phyloP scores from a whole-genome alignment of 2,329 filamentous ascomycete genomes.

The Leptographium wingfieldii region DNA sequence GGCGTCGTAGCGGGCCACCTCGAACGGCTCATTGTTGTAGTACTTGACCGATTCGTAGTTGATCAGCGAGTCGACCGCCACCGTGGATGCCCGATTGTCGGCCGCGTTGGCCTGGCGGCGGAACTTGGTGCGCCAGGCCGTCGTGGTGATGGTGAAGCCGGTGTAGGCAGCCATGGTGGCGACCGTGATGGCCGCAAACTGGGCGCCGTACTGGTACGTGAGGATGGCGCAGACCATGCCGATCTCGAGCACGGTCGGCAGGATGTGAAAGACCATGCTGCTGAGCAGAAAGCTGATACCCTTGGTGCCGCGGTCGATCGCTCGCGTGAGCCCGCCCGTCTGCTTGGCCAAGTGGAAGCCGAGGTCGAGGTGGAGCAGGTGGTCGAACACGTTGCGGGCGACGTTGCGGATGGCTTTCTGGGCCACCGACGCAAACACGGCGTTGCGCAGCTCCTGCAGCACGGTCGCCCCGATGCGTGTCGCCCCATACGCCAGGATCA shows the following conservation, averaged over 20 bases:
- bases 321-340: slow-evolving; percentile 84
- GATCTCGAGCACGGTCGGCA: slow-evolving; percentile 89
- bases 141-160: slow-evolving; percentile 94
- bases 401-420: slow-evolving; percentile 93
- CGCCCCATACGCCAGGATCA: slow-evolving; percentile 86
- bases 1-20: slow-evolving; percentile 80
- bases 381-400: slow-evolving; percentile 83
- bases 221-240: slow-evolving; percentile 91
- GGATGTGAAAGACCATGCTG: slow-evolving; percentile 96
- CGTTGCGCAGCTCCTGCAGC: slow-evolving; percentile 89
- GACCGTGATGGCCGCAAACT: slow-evolving; percentile 84
- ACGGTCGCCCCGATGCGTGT: slow-evolving; percentile 79
- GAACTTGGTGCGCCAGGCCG: slow-evolving; percentile 94
- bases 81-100: slow-evolving; percentile 88
- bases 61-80: slow-evolving; percentile 91
- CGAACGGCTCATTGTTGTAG: slow-evolving; percentile 97
- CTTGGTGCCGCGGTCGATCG: slow-evolving; percentile 94
- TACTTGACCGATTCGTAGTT: slow-evolving; percentile 99
- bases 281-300: slow-evolving; percentile 95
- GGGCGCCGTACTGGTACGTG: slow-evolving; percentile 86
- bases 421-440: slow-evolving; percentile 90
- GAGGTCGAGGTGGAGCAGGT: slow-evolving; percentile 76
- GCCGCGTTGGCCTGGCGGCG: slow-evolving; percentile 89
- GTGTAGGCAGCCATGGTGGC: slow-evolving; percentile 88
- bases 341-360: slow-evolving; percentile 91